Evolutionary conservation across 2,329 filamentous ascomycete genomes (phyloP).

Genomic region (Trichophyton rubrum): DNA sequence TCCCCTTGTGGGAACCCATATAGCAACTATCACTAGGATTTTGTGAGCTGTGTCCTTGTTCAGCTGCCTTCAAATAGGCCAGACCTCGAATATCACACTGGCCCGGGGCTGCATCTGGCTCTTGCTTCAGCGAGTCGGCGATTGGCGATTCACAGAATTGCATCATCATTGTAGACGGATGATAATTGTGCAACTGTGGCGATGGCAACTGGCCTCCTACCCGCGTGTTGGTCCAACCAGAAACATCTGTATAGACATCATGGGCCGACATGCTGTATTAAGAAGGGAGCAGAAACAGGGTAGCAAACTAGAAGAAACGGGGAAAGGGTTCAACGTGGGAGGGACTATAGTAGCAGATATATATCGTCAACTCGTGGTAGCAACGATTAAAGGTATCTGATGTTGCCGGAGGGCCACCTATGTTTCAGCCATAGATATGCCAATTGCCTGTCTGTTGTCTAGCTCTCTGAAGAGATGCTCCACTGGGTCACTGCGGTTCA

Average conservation of each 20-base stretch:
- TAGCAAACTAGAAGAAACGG: neutral
- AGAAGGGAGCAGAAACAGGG: neutral
- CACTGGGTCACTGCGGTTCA: neutral
- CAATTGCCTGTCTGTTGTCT: neutral
- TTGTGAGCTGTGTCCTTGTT: neutral
- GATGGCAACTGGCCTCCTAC: neutral
- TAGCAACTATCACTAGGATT: neutral
- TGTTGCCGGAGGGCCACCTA: neutral
- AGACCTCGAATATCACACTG: slow-evolving; percentile 2
- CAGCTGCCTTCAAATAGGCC: neutral
- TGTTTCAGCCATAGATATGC: neutral
- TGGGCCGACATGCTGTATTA: neutral
- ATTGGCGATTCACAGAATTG: neutral
- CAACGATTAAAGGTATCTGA: neutral
- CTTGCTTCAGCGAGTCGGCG: neutral
- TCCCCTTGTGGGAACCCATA: slow-evolving; percentile 2
- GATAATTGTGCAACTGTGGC: neutral
- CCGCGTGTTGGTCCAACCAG: neutral
- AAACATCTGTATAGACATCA: neutral
- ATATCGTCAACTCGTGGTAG: neutral
- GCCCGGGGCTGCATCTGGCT: neutral
- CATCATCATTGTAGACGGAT: neutral
- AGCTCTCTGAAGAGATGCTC: neutral
- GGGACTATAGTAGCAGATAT: neutral
- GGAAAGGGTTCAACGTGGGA: neutral